Conservation (phyloP, 2,329 filamentous ascomycete genomes). For the Colletotrichum tofieldiae region DNA sequence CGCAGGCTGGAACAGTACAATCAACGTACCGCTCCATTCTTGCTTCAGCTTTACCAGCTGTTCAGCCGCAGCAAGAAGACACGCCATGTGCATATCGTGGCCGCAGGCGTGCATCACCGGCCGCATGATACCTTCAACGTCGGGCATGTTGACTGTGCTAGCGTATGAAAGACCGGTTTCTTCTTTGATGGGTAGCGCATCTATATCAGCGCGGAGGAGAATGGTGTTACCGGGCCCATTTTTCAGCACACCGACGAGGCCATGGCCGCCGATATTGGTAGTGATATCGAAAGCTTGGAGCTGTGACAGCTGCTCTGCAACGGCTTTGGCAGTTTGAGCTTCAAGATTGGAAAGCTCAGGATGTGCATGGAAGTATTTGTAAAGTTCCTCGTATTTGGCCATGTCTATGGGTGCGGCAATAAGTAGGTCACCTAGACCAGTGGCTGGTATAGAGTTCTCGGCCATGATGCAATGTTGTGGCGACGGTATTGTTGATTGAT, state of each 20-base stretch:
- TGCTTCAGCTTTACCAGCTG: conserved; percentile 61
- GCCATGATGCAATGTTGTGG: background rate
- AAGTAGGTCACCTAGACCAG: background rate
- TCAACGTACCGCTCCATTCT: conserved; percentile 73
- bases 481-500: background rate
- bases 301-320: conserved; percentile 53
- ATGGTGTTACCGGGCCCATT: conserved; percentile 71
- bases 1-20: conserved; percentile 77
- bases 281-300: conserved; percentile 61
- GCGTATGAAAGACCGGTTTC: conserved; percentile 69
- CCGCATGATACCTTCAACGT: conserved; percentile 62
- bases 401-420: background rate
- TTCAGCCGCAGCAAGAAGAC: conserved; percentile 69
- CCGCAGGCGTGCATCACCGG: conserved; percentile 80
- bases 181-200: conserved; percentile 73
- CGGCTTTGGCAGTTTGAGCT: conserved; percentile 63
- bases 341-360: conserved; percentile 74
- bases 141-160: conserved; percentile 58
- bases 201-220: conserved; percentile 74
- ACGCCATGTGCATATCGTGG: conserved; percentile 76
- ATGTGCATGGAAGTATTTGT: conserved; percentile 72
- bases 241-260: conserved; percentile 68
- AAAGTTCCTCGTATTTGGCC: conserved; percentile 60
- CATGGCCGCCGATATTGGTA: conserved; percentile 69
- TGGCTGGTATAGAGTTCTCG: background rate